Evolutionary conservation across 2,329 filamentous ascomycete genomes (phyloP).

Genomic region (Sporothrix inflata): DNA sequence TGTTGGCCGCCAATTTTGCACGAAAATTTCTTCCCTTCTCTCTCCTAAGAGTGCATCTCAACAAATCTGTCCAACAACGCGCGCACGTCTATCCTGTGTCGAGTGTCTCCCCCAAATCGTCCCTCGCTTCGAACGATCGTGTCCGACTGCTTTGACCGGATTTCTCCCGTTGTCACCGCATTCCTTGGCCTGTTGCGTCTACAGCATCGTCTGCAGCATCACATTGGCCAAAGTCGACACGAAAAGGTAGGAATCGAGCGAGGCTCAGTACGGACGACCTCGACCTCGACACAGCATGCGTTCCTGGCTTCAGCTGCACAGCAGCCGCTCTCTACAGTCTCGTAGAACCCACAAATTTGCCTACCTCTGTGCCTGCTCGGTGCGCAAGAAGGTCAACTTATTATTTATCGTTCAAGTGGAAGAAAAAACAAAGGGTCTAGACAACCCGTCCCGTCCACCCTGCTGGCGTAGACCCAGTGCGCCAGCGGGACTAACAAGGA

Average conservation of each 20-base stretch:
- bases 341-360: conserved; percentile 50
- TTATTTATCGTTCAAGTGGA: conserved; percentile 62
- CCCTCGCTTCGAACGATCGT: background rate
- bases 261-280: background rate
- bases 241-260: background rate
- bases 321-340: background rate
- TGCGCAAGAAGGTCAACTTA: conserved; percentile 64
- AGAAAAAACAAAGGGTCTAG: conserved; percentile 66
- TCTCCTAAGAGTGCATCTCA: background rate
- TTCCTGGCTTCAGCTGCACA: background rate
- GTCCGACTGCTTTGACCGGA: background rate
- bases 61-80: background rate
- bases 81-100: background rate
- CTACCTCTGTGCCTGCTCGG: conserved; percentile 62
- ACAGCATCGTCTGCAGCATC: background rate
- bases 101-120: background rate
- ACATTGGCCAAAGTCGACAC: background rate
- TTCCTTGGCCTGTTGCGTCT: background rate
- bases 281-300: background rate
- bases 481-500: conserved; percentile 67
- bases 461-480: conserved; percentile 60
- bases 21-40: conserved; percentile 1
- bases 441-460: conserved; percentile 71
- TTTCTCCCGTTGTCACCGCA: background rate
- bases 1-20: background rate